Evolutionary conservation across 1,284 basidiomycete species (phyloP).

Genomic region (Coniferiporia sulphurascens): DNA sequence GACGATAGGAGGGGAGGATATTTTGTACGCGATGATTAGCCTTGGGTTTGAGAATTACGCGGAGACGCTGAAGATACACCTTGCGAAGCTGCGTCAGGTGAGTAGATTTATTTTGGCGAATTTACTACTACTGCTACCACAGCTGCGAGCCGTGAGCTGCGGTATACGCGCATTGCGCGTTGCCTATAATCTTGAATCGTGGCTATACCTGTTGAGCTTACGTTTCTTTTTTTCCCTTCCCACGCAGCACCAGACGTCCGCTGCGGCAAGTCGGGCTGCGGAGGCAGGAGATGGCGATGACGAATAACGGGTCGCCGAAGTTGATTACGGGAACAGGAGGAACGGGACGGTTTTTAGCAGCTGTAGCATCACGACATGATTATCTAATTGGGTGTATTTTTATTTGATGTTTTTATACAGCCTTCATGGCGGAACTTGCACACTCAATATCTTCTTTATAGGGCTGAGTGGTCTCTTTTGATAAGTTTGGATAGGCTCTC

Average conservation of each 20-base stretch:
- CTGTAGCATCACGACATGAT: neutral
- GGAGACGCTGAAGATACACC: conserved; percentile 83
- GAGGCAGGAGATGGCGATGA: conserved; percentile 2
- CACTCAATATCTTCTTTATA: too few species aligned
- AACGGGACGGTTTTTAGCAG: neutral
- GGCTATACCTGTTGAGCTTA: conserved; percentile 15
- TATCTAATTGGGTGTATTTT: neutral
- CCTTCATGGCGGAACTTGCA: neutral
- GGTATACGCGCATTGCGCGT: too few species aligned
- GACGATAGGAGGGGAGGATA: conserved; percentile 89
- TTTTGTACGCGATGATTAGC: conserved; percentile 81
- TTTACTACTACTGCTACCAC: too few species aligned
- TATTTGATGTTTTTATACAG: neutral
- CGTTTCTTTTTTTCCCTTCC: neutral
- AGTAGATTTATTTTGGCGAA: conserved; percentile 24
- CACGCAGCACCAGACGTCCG: conserved; percentile 12
- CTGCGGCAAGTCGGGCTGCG: conserved; percentile 7
- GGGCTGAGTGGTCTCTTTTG: too few species aligned
- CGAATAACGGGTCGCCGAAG: neutral
- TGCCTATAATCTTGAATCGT: too few species aligned
- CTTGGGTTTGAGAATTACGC: conserved; percentile 96
- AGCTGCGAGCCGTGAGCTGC: too few species aligned
- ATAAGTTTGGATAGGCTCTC: too few species aligned
- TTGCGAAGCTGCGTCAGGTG: conserved; percentile 85
- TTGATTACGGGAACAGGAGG: too few species aligned